Percentiles rank a stretch among this genome's conserved stretches.
Conservation (phyloP, 495 filamentous ascomycete species). For the Hamigera avellanea region DNA sequence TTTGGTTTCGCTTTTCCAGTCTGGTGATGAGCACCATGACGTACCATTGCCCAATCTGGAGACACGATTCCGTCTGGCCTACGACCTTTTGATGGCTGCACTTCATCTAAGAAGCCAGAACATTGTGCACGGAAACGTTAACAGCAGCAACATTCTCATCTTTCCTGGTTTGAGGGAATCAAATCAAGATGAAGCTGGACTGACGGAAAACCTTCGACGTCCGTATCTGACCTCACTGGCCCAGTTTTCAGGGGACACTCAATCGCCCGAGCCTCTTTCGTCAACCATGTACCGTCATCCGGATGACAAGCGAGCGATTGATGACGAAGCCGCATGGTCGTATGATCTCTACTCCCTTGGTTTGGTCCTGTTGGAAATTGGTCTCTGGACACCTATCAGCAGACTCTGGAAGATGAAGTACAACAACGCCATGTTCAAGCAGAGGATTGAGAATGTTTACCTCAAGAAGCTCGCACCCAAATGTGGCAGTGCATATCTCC, state of each 20-base stretch:
- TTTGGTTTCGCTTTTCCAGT: constrained; percentile 37
- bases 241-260: constrained; percentile 59
- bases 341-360: constrained; percentile 81
- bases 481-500: constrained; percentile 67
- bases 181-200: constrained; percentile 26
- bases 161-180: constrained; percentile 41
- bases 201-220: constrained; percentile 49
- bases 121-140: constrained; percentile 70
- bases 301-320: constrained; percentile 50
- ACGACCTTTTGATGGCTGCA: constrained; percentile 65
- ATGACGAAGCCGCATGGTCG: constrained; percentile 40
- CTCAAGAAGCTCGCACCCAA: constrained; percentile 56
- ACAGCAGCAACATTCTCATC: constrained; percentile 70
- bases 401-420: constrained; percentile 58
- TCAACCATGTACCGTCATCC: constrained; percentile 69
- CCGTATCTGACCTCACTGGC: constrained; percentile 75
- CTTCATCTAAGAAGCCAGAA: constrained; percentile 66
- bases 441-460: constrained; percentile 48
- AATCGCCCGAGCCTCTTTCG: constrained; percentile 35
- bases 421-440: constrained; percentile 49
- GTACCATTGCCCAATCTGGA: constrained; percentile 47
- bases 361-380: constrained; percentile 74
- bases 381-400: constrained; percentile 72
- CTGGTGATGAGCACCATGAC: constrained; percentile 30
- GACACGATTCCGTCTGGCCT: constrained; percentile 73